phyloP scores from a whole-genome alignment of 1,284 basidiomycete species.

The Fomitopsis betulina region DNA sequence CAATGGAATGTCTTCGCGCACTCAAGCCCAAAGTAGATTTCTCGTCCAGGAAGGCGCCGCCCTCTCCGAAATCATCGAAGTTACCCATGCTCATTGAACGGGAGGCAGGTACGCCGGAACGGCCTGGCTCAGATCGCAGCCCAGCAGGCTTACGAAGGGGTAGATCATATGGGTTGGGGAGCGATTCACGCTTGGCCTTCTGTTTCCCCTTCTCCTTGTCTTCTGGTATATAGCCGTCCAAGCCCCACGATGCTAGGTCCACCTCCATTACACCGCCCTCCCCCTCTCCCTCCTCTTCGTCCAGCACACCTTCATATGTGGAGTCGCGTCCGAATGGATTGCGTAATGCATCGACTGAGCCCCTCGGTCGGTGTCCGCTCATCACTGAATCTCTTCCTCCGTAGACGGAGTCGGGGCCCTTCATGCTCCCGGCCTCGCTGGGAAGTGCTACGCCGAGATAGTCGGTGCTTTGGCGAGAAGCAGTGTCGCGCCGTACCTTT shows the following conservation, averaged over 20 bases:
- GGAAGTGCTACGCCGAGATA: constrained; percentile 66
- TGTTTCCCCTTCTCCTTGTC: constrained; percentile 28
- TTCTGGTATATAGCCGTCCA: constrained; percentile 70
- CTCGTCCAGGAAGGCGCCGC: constrained; percentile 41
- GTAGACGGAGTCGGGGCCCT: constrained; percentile 17
- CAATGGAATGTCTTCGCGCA: constrained; percentile 41
- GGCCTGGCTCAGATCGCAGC: constrained; percentile 9
- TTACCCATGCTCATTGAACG: constrained; percentile 64
- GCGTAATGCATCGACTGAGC: constrained; percentile 56
- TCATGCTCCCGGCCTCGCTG: constrained; percentile 46
- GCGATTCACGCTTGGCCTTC: constrained; percentile 43
- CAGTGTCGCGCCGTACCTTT: constrained; percentile 34
- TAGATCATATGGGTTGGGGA: constrained; percentile 42
- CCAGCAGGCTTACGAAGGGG: constrained; percentile 7
- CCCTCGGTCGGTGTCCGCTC: constrained; percentile 26
- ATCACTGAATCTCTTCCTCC: constrained; percentile 2
- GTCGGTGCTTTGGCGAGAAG: constrained; percentile 49
- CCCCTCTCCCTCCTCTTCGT: constrained; percentile 40
- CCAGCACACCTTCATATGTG: constrained; percentile 44
- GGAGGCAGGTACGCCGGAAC: constrained; percentile 16
- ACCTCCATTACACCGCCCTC: constrained; percentile 53
- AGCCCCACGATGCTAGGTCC: constrained; percentile 78
- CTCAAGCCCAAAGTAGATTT: constrained; percentile 22
- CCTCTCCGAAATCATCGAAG: constrained; percentile 47
- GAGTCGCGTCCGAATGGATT: constrained; percentile 70